phyloP scores from a whole-genome alignment of 2,329 filamentous ascomycete genomes.

The Pseudogymnoascus sp. region DNA sequence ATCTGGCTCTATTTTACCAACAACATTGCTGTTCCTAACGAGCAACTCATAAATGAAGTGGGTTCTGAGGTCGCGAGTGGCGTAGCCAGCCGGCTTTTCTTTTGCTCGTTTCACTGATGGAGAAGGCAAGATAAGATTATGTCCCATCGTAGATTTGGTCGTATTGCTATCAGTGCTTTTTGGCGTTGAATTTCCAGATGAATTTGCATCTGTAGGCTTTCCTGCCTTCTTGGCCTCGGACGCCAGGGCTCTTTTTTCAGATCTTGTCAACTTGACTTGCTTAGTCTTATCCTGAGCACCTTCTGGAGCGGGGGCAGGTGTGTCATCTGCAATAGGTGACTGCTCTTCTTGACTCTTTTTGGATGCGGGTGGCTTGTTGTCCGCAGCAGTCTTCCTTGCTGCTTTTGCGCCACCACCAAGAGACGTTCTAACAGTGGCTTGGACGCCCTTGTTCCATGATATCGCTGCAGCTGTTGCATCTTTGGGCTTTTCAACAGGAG shows the following conservation, averaged over 20 bases:
- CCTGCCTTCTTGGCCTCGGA: neutral
- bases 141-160: neutral
- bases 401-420: conserved; percentile 27
- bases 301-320: neutral
- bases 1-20: neutral
- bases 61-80: conserved; percentile 1
- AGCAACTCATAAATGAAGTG: neutral
- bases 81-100: neutral
- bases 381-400: conserved; percentile 9
- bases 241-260: neutral
- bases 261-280: neutral
- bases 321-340: neutral
- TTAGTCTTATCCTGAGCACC: neutral
- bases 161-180: neutral
- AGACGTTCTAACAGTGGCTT: conserved; percentile 35
- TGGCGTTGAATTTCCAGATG: neutral
- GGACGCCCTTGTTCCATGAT: conserved; percentile 39
- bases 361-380: neutral
- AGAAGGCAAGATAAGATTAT: neutral
- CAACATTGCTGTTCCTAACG: neutral
- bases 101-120: neutral
- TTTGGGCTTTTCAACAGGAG: neutral
- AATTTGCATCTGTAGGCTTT: neutral
- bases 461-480: conserved; percentile 23
- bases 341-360: neutral